Base-by-base conservation (phyloP, 2,329 filamentous ascomycete genomes). In the Rhinocladiella similis region DNA sequence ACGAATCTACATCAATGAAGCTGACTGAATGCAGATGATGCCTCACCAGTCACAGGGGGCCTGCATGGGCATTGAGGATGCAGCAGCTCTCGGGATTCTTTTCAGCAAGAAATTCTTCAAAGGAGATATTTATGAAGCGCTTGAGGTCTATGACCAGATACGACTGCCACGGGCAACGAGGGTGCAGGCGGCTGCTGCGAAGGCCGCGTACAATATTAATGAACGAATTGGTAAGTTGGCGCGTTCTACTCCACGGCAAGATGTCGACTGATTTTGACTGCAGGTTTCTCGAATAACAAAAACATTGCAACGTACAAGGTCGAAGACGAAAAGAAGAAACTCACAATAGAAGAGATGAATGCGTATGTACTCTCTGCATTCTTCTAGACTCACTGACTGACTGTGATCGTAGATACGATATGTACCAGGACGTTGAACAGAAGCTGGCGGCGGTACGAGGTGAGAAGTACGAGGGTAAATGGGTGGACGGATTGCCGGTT, bases 291-390 rank as follows among this genome's bases (percentile, higher is more conserved):
- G 0, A 77, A 76, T 36, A 87, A 88, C 65, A 86, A 78, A 25
- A 63, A 77, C 38, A 79, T 73, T 13, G 68, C 77, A 0, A 79
- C 77, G 0, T 88, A 88, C 70, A 83, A 83, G 65, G 85, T 88
- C 0, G 79, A 82, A 60, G 80, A 87, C 50, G 78, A 84, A 63
- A 80, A 75, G 61, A 77, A 82, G 46, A 85, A 85, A 60, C 66
- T 88, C 29, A 88, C 85, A 0, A 87, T 88, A 48, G 83, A 87
- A 60, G 85, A 88, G 68, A 87, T 88, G 84, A 88, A 88, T 57
- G 75, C 76, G 75, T 83, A 73, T 73, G 80, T 76, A 29, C n/a
- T 25, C 10, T 27, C 7, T 29, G 12, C 22, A 29, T 9, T 29
- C n/a, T 22, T n/a, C 3, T 9, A 16, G n/a, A 5, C 43, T 27